Conservation (phyloP, 257 asterid species). For the Solanum megistacrolobum region DNA sequence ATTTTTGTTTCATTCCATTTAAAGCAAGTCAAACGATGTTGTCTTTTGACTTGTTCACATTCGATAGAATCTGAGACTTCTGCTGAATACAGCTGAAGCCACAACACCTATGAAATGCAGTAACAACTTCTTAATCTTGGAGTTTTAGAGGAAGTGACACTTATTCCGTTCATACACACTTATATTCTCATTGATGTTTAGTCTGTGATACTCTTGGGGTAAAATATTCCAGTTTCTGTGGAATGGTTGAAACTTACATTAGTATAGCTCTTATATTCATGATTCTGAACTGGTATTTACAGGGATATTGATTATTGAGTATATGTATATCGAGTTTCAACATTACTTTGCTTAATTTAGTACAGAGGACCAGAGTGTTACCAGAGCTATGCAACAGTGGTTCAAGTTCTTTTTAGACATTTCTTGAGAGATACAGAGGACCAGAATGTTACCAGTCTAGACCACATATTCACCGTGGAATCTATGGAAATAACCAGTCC, state of each 20-base stretch:
- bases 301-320: not conserved
- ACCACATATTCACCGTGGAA: slow-evolving; percentile 67
- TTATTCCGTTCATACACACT: not conserved
- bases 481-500: slow-evolving; percentile 68
- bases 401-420: slow-evolving; percentile 74
- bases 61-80: not conserved
- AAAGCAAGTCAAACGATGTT: not conserved
- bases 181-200: not conserved
- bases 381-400: slow-evolving; percentile 26
- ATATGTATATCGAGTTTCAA: not conserved
- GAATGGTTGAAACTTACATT: not conserved
- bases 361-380: not conserved
- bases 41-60: not conserved
- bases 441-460: slow-evolving; percentile 45
- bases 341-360: not conserved
- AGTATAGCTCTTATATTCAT: not conserved
- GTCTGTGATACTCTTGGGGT: not conserved
- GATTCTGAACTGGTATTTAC: not conserved
- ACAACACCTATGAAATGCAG: not conserved
- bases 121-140: not conserved
- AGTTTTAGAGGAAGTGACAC: not conserved
- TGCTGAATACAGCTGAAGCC: not conserved
- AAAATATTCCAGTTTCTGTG: not conserved
- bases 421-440: slow-evolving; percentile 71
- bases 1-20: not conserved